phyloP scores from a whole-genome alignment of 768 basidiomycete species.

The Epithele typhae region DNA sequence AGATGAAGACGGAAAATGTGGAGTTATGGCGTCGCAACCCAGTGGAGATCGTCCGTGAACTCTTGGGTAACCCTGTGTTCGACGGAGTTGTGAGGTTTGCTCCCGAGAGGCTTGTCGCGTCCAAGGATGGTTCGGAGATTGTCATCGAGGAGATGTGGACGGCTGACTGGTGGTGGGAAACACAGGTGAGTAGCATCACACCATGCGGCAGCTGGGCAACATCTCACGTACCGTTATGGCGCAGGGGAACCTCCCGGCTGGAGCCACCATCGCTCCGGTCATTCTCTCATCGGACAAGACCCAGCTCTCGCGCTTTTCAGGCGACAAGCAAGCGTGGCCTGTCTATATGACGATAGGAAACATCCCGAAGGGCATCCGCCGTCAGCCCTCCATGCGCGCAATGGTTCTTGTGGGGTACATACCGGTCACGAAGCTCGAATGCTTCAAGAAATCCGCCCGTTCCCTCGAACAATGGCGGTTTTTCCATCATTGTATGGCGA shows the following conservation, averaged over 20 bases:
- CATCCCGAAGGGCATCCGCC: slow-evolving; percentile 18
- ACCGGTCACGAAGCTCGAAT: slow-evolving; percentile 27
- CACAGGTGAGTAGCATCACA: too few species aligned
- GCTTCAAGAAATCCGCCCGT: slow-evolving; percentile 14
- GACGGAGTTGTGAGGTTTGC: slow-evolving; percentile 22
- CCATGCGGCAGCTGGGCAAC: too few species aligned
- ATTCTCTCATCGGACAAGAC: slow-evolving; percentile 31
- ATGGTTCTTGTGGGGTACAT: slow-evolving; percentile 26
- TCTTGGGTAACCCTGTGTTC: slow-evolving; percentile 33
- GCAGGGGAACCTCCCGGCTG: too few species aligned
- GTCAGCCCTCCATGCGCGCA: slow-evolving; percentile 15
- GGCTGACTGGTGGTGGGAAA: slow-evolving; percentile 46
- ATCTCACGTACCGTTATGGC: too few species aligned
- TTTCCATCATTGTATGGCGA: slow-evolving; percentile 21
- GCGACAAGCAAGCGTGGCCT: slow-evolving; percentile 29
- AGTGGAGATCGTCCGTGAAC: slow-evolving; percentile 31
- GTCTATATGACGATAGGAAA: slow-evolving; percentile 32
- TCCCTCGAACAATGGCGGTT: slow-evolving; percentile 17
- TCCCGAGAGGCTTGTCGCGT: slow-evolving; percentile 33
- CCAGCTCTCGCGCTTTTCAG: slow-evolving; percentile 19
- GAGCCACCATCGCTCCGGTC: slow-evolving; percentile 23
- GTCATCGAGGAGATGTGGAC: slow-evolving; percentile 41
- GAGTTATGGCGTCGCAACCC: slow-evolving; percentile 32
- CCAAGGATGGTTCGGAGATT: slow-evolving; percentile 18
- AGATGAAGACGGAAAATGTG: slow-evolving; percentile 17